Percentiles rank a stretch among this genome's conserved stretches.
Evolutionary conservation across 257 asterid species (phyloP).

Genomic region (Rehmannia glutinosa): DNA sequence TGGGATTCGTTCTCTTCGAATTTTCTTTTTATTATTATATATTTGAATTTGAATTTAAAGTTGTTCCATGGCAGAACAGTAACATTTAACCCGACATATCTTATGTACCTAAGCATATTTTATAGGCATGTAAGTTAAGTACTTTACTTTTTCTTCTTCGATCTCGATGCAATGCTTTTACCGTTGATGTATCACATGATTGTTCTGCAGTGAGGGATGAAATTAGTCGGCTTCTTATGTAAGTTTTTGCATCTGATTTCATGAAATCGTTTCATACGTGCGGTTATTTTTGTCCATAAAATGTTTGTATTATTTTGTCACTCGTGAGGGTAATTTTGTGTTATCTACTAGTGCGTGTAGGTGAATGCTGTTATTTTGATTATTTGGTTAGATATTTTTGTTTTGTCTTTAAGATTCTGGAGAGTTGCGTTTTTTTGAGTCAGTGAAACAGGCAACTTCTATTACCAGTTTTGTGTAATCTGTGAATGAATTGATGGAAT

Average conservation of each 20-base stretch:
- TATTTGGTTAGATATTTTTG: background rate
- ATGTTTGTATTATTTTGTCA: background rate
- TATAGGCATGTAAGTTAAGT: background rate
- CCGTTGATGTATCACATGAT: constrained; percentile 7
- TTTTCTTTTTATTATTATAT: constrained; percentile 26
- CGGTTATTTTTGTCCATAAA: background rate
- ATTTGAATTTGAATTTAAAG: constrained; percentile 36
- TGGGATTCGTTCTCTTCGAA: constrained; percentile 29
- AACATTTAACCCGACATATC: background rate
- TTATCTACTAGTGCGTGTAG: background rate
- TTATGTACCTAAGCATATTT: background rate
- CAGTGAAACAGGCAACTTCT: background rate
- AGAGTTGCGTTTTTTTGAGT: background rate
- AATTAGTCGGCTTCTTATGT: background rate
- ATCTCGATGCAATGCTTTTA: constrained; percentile 36
- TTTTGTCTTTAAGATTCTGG: background rate
- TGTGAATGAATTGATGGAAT: background rate
- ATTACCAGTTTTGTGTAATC: background rate
- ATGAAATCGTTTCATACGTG: too few relatives aligned
- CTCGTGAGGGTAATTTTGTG: background rate
- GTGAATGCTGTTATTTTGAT: background rate
- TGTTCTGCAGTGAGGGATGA: background rate
- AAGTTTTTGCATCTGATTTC: constrained; percentile 5
- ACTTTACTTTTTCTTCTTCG: constrained; percentile 26
- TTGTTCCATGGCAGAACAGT: background rate